Evolutionary conservation across 768 basidiomycete genomes (phyloP).

Genomic region (Dioszegia aurantiaca): DNA sequence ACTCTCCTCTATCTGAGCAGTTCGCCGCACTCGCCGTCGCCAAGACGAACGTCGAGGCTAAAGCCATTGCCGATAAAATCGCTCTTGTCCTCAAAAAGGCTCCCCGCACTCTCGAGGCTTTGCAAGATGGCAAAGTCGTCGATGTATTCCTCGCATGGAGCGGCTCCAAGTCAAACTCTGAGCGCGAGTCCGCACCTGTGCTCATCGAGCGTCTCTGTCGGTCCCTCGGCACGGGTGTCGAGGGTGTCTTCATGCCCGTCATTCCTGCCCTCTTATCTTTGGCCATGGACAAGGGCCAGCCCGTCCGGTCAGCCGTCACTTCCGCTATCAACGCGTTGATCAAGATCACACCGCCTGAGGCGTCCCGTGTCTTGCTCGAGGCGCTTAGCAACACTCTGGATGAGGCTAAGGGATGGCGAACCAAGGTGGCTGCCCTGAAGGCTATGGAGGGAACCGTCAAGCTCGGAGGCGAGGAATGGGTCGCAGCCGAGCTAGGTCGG

Average conservation of each 20-base stretch:
- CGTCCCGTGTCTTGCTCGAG: conserved; percentile 66
- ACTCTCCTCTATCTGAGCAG: conserved; percentile 35
- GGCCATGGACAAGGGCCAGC: conserved; percentile 90
- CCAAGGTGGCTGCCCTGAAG: conserved; percentile 89
- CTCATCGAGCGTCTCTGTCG: conserved; percentile 50
- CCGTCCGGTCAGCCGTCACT: conserved; percentile 77
- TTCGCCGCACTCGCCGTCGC: conserved; percentile 43
- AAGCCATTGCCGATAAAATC: conserved; percentile 47
- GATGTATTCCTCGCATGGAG: conserved; percentile 46
- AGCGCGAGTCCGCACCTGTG: conserved; percentile 51
- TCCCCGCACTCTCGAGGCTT: conserved; percentile 34
- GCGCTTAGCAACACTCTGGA: conserved; percentile 62
- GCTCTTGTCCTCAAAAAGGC: conserved; percentile 46
- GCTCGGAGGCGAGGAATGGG: conserved; percentile 58
- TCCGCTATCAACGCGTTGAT: conserved; percentile 78
- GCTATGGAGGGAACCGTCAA: conserved; percentile 72
- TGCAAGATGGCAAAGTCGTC: conserved; percentile 40
- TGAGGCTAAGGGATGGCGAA: conserved; percentile 79
- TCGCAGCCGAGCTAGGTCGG: conserved; percentile 76
- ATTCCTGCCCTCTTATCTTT: conserved; percentile 69
- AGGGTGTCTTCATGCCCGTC: conserved; percentile 71
- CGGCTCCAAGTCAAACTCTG: conserved; percentile 41
- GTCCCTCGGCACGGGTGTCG: conserved; percentile 59
- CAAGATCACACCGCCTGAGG: conserved; percentile 78
- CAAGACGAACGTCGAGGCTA: conserved; percentile 48